Evolutionary conservation across 441 rosid species (phyloP).

Genomic region (Melastoma candidum): DNA sequence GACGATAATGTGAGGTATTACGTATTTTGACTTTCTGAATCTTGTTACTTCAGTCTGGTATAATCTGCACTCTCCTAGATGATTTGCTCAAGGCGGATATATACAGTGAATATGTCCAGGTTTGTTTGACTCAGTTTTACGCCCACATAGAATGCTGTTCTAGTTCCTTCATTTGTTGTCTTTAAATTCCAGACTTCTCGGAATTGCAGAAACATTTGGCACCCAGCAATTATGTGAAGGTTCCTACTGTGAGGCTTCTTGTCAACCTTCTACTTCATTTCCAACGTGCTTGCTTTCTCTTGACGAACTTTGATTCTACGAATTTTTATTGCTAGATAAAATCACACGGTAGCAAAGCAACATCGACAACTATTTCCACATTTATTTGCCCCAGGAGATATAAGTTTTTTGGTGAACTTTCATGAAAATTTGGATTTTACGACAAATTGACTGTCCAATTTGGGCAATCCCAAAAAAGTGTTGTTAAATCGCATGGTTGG

Average conservation of each 20-base stretch:
- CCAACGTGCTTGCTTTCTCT: too few species aligned
- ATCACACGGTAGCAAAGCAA: too few species aligned
- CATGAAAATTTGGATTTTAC: too few species aligned
- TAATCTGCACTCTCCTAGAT: slow-evolving; percentile 55
- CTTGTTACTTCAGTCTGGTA: slow-evolving; percentile 30
- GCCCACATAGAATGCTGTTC: background rate
- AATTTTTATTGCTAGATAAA: too few species aligned
- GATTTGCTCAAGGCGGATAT: slow-evolving; percentile 43
- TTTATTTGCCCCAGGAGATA: too few species aligned
- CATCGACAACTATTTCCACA: too few species aligned
- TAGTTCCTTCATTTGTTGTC: background rate
- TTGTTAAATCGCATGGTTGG: too few species aligned
- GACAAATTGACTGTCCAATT: too few species aligned
- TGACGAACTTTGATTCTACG: too few species aligned
- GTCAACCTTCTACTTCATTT: background rate
- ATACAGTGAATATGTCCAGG: slow-evolving; percentile 64
- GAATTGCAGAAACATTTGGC: slow-evolving; percentile 80
- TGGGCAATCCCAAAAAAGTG: too few species aligned
- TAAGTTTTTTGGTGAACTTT: too few species aligned
- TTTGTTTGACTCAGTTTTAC: slow-evolving; percentile 10
- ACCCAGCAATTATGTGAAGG: slow-evolving; percentile 69
- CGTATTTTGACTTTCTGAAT: background rate
- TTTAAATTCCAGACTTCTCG: background rate
- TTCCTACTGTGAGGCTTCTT: slow-evolving; percentile 50
- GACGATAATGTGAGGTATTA: background rate